Base-by-base conservation (phyloP, 192 early-diverging fungal species). In the Spizellomyces sp. region DNA sequence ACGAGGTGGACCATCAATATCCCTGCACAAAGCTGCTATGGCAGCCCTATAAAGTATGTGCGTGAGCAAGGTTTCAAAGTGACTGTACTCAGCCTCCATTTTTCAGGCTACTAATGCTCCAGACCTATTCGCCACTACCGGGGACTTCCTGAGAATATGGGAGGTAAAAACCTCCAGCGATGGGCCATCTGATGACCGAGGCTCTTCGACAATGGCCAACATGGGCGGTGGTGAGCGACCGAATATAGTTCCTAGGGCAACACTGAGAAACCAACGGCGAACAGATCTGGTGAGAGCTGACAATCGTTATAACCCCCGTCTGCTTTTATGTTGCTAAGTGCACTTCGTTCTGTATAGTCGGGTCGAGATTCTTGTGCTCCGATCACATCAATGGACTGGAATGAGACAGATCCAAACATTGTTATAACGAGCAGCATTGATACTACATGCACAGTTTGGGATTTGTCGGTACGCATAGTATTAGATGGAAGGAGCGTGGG, bases 381-480 rank as follows among this genome's bases (percentile, higher is more conserved):
- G 10, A 74, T 99, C 19, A 98, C 98, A 8, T 92, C 94, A 6
- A 95, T 99, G 75, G 98, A 99, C 81, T 98, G 98, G 96, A 97
- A 95, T 79, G 89, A 91, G 72, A 80, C 84, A 6, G 91, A 98
- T 74, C 91, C 94, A 12, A 80, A 86, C 10, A 74, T 96, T 46
- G 83, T 94, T 61, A 93, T 99, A 5, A 96, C 98, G 6, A 91
- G 92, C 46, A 92, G 90, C 67, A 96, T 99, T 57, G 98, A 99
- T 77, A 99, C 98, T 2, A 99, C 98, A n/a, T 99, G 98, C 75
- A 98, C 96, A 0, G 90, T 98, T 6, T 99, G 98, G 98, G 95
- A 99, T 71, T 87, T 99, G 8, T 91, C 94, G 58, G 86, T 87
- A 65, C 45, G 52, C 12, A 5, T 15, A 54, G 50, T 12, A 4